Conservation (phyloP, 257 asterid species). For the Gynochthodes officinalis region DNA sequence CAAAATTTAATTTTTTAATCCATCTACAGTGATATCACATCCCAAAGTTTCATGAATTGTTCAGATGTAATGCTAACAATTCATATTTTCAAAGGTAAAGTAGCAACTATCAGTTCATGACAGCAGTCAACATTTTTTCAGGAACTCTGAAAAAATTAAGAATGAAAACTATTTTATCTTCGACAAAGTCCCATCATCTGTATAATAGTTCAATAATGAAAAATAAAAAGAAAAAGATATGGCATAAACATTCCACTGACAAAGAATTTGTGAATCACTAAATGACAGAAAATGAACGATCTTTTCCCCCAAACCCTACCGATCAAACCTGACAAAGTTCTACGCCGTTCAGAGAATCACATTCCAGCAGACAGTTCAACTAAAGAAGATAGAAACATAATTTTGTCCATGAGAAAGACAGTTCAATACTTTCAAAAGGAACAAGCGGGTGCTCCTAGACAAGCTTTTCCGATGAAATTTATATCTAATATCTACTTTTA, state of each 20-base stretch:
- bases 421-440: neutral
- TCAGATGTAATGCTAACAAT: neutral
- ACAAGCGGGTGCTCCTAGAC: too few species aligned
- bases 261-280: too few species aligned
- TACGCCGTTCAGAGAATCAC: too few species aligned
- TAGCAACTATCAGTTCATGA: neutral
- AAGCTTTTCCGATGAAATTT: too few species aligned
- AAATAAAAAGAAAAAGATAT: too few species aligned
- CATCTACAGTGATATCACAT: too few species aligned
- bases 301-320: too few species aligned
- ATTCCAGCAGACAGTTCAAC: neutral
- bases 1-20: too few species aligned
- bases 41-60: neutral
- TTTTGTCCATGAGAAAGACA: neutral
- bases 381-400: neutral
- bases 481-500: neutral
- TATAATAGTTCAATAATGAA: neutral
- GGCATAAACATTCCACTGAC: too few species aligned
- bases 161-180: neutral
- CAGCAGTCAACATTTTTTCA: too few species aligned
- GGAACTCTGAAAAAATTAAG: neutral
- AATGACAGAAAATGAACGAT: too few species aligned
- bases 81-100: neutral
- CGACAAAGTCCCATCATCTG: neutral
- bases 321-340: too few species aligned